A percentile compares a stretch with the other conserved stretches of the same genome.
Evolutionary conservation across 805 yeast species (phyloP).

Genomic region (Saccharomycodes ludwigii): DNA sequence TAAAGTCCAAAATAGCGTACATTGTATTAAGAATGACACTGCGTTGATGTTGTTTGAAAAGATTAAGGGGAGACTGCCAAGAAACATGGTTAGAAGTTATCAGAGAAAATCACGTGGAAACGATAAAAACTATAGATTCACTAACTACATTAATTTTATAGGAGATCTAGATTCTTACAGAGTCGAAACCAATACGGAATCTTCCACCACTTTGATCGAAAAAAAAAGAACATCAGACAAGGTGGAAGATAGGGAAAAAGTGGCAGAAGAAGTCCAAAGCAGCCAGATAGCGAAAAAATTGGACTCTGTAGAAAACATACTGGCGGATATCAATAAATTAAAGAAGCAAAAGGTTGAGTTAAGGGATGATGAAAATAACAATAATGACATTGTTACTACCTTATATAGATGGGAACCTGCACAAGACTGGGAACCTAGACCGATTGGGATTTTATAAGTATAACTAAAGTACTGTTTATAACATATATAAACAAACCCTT

Average conservation of each 20-base stretch:
- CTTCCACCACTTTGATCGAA: too few species aligned
- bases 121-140: too few species aligned
- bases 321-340: conserved; percentile 12
- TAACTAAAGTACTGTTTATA: background rate
- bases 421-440: conserved; percentile 37
- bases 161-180: too few species aligned
- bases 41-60: too few species aligned
- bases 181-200: too few species aligned
- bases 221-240: background rate
- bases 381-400: conserved; percentile 8
- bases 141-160: too few species aligned
- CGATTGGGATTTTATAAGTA: conserved; percentile 35
- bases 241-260: background rate
- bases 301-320: conserved; percentile 8
- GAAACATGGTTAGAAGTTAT: too few species aligned
- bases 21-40: too few species aligned
- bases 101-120: too few species aligned
- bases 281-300: conserved; percentile 6
- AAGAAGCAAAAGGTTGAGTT: conserved; percentile 13
- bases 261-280: conserved; percentile 1
- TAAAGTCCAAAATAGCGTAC: too few species aligned
- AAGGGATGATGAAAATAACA: too few species aligned
- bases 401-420: conserved; percentile 21
- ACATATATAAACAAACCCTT: background rate
- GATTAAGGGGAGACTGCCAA: too few species aligned